Conservation (phyloP, 2,329 filamentous ascomycete genomes). For the Aspergillus phoenicis region DNA sequence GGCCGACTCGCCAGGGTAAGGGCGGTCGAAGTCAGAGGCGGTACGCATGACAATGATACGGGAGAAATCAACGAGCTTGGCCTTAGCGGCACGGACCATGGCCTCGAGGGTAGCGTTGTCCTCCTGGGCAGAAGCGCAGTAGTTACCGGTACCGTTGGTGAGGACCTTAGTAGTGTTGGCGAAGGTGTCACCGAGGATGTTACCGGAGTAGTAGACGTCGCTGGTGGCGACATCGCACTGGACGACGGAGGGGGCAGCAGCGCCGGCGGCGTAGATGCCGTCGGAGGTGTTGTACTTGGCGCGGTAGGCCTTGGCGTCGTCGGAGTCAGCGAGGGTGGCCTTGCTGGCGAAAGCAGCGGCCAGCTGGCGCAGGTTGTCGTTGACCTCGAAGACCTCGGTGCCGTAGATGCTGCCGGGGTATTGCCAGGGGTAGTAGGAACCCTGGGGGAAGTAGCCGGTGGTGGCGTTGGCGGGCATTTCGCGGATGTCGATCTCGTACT, state of each 20-base stretch:
- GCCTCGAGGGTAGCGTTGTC: slow-evolving; percentile 71
- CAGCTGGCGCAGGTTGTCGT: slow-evolving; percentile 57
- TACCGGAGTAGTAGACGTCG: slow-evolving; percentile 71
- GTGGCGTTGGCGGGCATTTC: slow-evolving; percentile 67
- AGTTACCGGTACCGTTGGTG: slow-evolving; percentile 68
- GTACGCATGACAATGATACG: slow-evolving; percentile 70
- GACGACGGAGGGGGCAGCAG: slow-evolving; percentile 57
- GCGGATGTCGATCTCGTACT: slow-evolving; percentile 73
- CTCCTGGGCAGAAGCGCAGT: slow-evolving; percentile 73
- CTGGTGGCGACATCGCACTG: slow-evolving; percentile 70
- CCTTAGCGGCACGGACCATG: slow-evolving; percentile 61
- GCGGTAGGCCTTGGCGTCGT: slow-evolving; percentile 56
- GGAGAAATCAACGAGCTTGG: slow-evolving; percentile 64
- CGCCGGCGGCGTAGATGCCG: slow-evolving; percentile 45
- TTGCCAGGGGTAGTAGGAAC: slow-evolving; percentile 55
- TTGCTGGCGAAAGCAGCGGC: slow-evolving; percentile 56
- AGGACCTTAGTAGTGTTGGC: slow-evolving; percentile 64
- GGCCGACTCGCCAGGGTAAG: slow-evolving; percentile 59
- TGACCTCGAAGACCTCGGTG: slow-evolving; percentile 71
- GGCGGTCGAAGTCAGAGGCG: slow-evolving; percentile 72
- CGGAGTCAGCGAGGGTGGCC: slow-evolving; percentile 57
- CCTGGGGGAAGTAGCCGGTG: slow-evolving; percentile 71
- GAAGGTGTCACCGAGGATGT: slow-evolving; percentile 63
- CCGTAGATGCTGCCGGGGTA: slow-evolving; percentile 66
- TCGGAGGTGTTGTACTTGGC: slow-evolving; percentile 49